phyloP scores from a whole-genome alignment of 2,329 filamentous ascomycete genomes.

The Phaeosphaeriaceae sp. region DNA sequence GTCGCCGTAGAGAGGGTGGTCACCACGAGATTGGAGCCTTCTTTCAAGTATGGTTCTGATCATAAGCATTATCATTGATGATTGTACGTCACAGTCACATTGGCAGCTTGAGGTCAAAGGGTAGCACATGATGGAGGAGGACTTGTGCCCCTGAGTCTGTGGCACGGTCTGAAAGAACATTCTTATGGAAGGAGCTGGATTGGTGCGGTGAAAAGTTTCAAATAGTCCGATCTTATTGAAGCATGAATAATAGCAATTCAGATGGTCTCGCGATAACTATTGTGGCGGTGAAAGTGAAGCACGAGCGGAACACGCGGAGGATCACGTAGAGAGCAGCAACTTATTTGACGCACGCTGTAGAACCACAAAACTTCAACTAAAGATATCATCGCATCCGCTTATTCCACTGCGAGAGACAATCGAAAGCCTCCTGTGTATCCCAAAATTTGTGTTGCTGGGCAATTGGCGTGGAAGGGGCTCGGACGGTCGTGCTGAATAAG shows the following conservation, averaged over 20 bases:
- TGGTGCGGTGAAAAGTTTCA: background rate
- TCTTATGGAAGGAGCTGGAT: background rate
- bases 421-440: constrained; percentile 6
- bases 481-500: constrained; percentile 17
- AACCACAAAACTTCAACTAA: background rate
- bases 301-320: constrained; percentile 16
- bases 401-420: background rate
- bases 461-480: constrained; percentile 17
- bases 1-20: background rate
- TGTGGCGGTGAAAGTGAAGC: constrained; percentile 18
- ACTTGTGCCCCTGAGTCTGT: constrained; percentile 4
- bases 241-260: background rate
- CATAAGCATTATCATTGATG: background rate
- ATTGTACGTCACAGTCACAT: background rate
- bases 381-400: background rate
- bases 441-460: constrained; percentile 21
- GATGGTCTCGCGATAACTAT: background rate
- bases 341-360: constrained; percentile 4
- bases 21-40: background rate
- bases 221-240: background rate
- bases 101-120: background rate
- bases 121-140: background rate
- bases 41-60: background rate
- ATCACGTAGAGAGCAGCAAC: background rate
- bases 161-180: background rate